Conservation (phyloP, 1,284 basidiomycete species). For the Ceratobasidium theobromae region DNA sequence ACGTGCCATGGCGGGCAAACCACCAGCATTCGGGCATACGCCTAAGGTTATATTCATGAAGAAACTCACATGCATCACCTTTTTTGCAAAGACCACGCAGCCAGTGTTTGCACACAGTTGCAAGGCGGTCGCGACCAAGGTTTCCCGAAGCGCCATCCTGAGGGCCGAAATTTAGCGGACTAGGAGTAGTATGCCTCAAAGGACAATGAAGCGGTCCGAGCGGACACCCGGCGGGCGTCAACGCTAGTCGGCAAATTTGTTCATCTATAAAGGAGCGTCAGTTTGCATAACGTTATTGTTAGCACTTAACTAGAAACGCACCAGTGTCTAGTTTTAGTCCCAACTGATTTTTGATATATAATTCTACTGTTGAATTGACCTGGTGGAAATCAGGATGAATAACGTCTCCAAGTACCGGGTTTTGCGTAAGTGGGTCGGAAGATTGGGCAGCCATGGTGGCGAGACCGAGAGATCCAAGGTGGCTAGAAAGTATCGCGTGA, state of each 20-base stretch:
- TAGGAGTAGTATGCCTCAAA: slow-evolving; percentile 84
- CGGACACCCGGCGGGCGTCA: slow-evolving; percentile 82
- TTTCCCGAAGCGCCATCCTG: slow-evolving; percentile 59
- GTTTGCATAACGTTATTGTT: slow-evolving; percentile 12
- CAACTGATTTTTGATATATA: slow-evolving; percentile 80
- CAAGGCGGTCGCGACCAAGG: slow-evolving; percentile 75
- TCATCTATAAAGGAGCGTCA: slow-evolving; percentile 58
- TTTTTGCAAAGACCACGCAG: slow-evolving; percentile 98
- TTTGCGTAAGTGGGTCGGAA: slow-evolving; percentile 11
- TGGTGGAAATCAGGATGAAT: slow-evolving; percentile 91
- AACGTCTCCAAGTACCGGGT: slow-evolving; percentile 54
- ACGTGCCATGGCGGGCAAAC: slow-evolving; percentile 98
- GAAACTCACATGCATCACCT: slow-evolving; percentile 96
- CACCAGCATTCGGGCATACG: slow-evolving; percentile 99
- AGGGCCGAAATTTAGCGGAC: slow-evolving; percentile 79
- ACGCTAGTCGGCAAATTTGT: slow-evolving; percentile 83
- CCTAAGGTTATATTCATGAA: slow-evolving; percentile 97
- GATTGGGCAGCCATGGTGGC: slow-evolving; percentile 15
- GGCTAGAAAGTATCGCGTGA: not conserved
- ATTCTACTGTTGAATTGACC: slow-evolving; percentile 83
- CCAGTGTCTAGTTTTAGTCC: slow-evolving; percentile 92
- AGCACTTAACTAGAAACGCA: slow-evolving; percentile 43
- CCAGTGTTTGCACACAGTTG: slow-evolving; percentile 98
- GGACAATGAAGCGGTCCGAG: slow-evolving; percentile 86
- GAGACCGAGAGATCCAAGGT: not conserved